Evolutionary conservation across 2,329 filamentous ascomycete species (phyloP), one percentile per base, ranked within the genome.

Genomic region (Fusarium sp.): DNA sequence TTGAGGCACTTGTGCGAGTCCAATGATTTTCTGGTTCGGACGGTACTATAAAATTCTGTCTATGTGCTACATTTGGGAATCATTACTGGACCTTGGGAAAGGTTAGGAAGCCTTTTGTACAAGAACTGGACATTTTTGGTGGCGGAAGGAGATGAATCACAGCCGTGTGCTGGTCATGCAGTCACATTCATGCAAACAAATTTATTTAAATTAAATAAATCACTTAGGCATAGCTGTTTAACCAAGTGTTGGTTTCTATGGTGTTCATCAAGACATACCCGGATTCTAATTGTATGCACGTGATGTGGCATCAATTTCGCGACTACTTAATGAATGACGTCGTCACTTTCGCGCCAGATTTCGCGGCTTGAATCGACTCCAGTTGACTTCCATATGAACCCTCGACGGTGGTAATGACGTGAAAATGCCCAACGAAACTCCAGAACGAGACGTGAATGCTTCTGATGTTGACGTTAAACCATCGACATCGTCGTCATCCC

Each of bases 221-320:
- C 23, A n/a, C 9, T 19, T 10, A 25, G 7, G n/a, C n/a, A 18
- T 41, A 41, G 23, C 26, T 19, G 11, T 19, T 42, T 26, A 14
- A 37, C 23, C n/a, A 41, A 19, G 41, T 25, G 34, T 23, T 42
- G 23, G 19, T 48, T 25, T 30, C 58, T 51, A 25, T 34, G 43
- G 10, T 25, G 14, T 28, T 23, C n/a, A 19, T 23, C 19, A 31
- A 31, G 25, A 37, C 13, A 6, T 57, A 28, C 25, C 25, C 19
- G 25, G 18, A 25, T n/a, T n/a, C 18, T 37, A 18, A 31, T 7
- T 23, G 9, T 12, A 19, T 23, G 37, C 79, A 81, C 79, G 79
- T 81, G 79, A 81, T 73, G 50, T 74, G 78, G 79, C 75, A 79
- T 77, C 72, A 75, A 60, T 80, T 76, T 75, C 77, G 79, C 66